These are phyloP conservation scores for Waltiozyma solani DNA, from an alignment of 1,139 yeast genomes.

Conservation along the genomic window DNA sequence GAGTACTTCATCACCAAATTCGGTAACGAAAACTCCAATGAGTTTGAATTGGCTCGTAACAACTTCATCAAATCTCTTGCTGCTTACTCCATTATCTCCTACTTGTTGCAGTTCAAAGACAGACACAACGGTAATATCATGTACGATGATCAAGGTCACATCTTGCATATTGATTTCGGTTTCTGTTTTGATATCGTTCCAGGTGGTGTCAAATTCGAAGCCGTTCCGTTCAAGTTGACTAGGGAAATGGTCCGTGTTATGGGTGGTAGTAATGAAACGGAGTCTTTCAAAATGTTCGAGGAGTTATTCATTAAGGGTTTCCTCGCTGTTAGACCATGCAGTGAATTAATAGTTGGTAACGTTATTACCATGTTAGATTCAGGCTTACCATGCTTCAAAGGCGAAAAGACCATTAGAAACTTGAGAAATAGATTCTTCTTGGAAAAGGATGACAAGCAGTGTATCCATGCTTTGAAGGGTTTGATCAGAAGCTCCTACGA, in stretches of 20 bases:
- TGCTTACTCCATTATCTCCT: constrained; percentile 91
- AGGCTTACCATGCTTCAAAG: constrained; percentile 93
- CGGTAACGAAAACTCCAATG: constrained; percentile 87
- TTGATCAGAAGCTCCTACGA: constrained; percentile 79
- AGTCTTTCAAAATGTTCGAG: constrained; percentile 90
- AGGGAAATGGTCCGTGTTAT: constrained; percentile 93
- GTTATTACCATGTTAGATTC: constrained; percentile 91
- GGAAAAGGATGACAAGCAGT: constrained; percentile 72
- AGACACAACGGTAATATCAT: constrained; percentile 98
- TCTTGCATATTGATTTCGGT: constrained; percentile 94
- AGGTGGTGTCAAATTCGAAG: constrained; percentile 96
- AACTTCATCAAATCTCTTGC: constrained; percentile 92
- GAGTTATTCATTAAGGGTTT: constrained; percentile 91
- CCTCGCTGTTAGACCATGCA: constrained; percentile 81
- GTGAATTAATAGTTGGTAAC: constrained; percentile 77
- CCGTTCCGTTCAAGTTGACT: constrained; percentile 93
- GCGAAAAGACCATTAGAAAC: constrained; percentile 67
- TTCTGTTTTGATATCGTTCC: constrained; percentile 98
- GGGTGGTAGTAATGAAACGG: constrained; percentile 82
- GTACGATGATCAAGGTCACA: constrained; percentile 95
- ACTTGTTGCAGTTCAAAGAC: constrained; percentile 88
- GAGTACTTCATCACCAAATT: constrained; percentile 88
- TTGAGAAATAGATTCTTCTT: constrained; percentile 76
- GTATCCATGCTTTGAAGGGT: constrained; percentile 66
- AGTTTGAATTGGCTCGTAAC: constrained; percentile 83